These are phyloP conservation scores for Bretschneidera sinensis DNA, from an alignment of 345 rosid genomes.

Conservation along the genomic window DNA sequence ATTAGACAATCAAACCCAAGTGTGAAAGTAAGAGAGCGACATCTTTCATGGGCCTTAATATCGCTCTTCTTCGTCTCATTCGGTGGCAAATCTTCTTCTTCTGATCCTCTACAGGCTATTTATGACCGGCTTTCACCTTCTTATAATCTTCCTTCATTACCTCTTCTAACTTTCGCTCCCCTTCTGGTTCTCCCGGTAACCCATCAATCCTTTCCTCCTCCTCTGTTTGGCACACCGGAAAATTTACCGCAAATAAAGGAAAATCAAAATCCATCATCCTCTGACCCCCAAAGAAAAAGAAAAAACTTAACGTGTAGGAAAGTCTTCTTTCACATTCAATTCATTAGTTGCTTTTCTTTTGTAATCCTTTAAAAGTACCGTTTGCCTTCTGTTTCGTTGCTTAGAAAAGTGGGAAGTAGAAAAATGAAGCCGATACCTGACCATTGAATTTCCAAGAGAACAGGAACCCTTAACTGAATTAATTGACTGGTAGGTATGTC, in stretches of 20 bases:
- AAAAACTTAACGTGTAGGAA: neutral
- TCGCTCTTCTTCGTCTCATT: constrained; percentile 6
- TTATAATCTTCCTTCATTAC: constrained; percentile 79
- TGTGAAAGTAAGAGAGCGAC: neutral
- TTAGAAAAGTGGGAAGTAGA: neutral
- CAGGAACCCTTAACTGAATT: constrained; percentile 1
- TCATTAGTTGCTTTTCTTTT: neutral
- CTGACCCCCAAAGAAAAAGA: neutral
- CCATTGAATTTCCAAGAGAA: neutral
- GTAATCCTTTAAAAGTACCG: neutral
- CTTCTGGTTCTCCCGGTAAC: constrained; percentile 20
- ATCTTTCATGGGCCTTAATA: constrained; percentile 21
- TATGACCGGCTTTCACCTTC: constrained; percentile 57
- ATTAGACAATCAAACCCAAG: neutral
- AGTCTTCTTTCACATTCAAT: neutral
- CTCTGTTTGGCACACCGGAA: neutral
- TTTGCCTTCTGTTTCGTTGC: neutral
- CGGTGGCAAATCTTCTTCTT: constrained; percentile 28
- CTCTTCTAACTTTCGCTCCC: constrained; percentile 51
- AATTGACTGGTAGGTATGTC: neutral
- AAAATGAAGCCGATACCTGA: neutral
- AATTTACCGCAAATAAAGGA: neutral
- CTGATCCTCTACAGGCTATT: constrained; percentile 43
- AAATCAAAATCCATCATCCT: neutral
- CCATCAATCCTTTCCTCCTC: neutral